Conservation (phyloP, 139 green algal species). For the Astrephomene gubernaculifera region DNA sequence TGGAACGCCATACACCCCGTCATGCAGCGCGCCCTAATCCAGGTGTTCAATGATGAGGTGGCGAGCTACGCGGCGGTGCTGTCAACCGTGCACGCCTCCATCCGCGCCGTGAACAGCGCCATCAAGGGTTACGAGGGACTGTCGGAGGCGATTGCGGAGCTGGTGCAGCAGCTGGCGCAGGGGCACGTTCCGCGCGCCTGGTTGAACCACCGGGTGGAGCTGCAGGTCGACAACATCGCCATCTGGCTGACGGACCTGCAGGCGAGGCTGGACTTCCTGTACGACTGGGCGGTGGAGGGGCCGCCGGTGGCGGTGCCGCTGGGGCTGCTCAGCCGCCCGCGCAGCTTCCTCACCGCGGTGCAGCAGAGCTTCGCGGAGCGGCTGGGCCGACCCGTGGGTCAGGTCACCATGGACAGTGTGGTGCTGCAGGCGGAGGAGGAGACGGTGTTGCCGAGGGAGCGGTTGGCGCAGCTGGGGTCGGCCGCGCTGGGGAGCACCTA, state of each 20-base stretch:
- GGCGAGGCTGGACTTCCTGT: conserved; percentile 51
- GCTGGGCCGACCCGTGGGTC: conserved; percentile 43
- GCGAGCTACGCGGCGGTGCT: conserved; percentile 37
- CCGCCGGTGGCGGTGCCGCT: conserved; percentile 49
- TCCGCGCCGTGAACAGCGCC: conserved; percentile 39
- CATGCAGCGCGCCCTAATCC: conserved; percentile 42
- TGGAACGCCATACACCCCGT: conserved; percentile 40
- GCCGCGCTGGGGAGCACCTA: not conserved
- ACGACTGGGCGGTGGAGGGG: conserved; percentile 54
- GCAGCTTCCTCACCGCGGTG: conserved; percentile 52
- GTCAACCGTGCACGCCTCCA: conserved; percentile 29
- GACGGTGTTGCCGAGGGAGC: not conserved
- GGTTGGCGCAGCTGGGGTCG: not conserved
- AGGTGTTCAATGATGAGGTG: conserved; percentile 56
- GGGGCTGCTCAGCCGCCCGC: conserved; percentile 53
- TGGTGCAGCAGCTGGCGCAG: conserved; percentile 41
- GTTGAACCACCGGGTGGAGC: conserved; percentile 23
- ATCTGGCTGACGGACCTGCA: conserved; percentile 52
- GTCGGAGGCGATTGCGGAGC: conserved; percentile 34
- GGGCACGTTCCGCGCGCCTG: conserved; percentile 45
- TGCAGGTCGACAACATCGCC: conserved; percentile 34
- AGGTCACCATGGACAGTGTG: conserved; percentile 27
- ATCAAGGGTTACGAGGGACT: conserved; percentile 44
- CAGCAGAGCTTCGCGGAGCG: conserved; percentile 54
- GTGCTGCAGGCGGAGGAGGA: conserved; percentile 41